A percentile compares a stretch with the other conserved stretches of the same genome.
phyloP scores from a whole-genome alignment of 345 rosid species.

The Gossypium anomalum region DNA sequence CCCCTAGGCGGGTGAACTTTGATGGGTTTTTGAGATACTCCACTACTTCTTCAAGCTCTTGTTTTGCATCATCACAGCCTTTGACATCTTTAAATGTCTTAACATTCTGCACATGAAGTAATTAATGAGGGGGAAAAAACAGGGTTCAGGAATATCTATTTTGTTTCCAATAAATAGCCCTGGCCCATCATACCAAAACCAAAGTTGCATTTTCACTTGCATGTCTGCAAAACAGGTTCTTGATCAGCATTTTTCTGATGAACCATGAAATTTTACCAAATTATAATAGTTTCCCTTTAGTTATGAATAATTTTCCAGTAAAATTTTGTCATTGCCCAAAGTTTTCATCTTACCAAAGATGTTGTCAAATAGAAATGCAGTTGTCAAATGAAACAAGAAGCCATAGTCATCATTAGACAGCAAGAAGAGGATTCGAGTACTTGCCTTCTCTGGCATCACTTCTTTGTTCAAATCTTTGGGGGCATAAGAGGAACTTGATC shows the following conservation, averaged over 20 bases:
- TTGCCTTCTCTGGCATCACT: slow-evolving; percentile 91
- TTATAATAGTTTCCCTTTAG: not conserved
- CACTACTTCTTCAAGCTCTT: slow-evolving; percentile 97
- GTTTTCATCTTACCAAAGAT: not conserved
- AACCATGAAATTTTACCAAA: not conserved
- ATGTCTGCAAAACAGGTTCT: not conserved
- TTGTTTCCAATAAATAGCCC: not conserved
- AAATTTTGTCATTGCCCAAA: not conserved
- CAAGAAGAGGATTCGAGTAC: not conserved
- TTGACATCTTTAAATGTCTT: slow-evolving; percentile 99
- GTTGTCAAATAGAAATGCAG: slow-evolving; percentile 7
- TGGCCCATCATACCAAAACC: slow-evolving; percentile 4
- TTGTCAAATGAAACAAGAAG: not conserved
- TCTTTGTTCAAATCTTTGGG: slow-evolving; percentile 91
- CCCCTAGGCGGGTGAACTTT: slow-evolving; percentile 97
- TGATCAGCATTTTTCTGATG: not conserved
- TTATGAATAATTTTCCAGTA: not conserved
- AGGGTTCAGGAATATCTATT: not conserved
- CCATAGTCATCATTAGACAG: not conserved
- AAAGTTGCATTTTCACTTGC: slow-evolving; percentile 9
- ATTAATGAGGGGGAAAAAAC: slow-evolving; percentile 20
- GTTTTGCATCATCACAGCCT: slow-evolving; percentile 99
- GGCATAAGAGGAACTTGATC: slow-evolving; percentile 90
- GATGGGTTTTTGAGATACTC: slow-evolving; percentile 92
- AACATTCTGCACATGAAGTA: slow-evolving; percentile 64